phyloP scores from a whole-genome alignment of 495 filamentous ascomycete species.

The Lepraria neglecta region DNA sequence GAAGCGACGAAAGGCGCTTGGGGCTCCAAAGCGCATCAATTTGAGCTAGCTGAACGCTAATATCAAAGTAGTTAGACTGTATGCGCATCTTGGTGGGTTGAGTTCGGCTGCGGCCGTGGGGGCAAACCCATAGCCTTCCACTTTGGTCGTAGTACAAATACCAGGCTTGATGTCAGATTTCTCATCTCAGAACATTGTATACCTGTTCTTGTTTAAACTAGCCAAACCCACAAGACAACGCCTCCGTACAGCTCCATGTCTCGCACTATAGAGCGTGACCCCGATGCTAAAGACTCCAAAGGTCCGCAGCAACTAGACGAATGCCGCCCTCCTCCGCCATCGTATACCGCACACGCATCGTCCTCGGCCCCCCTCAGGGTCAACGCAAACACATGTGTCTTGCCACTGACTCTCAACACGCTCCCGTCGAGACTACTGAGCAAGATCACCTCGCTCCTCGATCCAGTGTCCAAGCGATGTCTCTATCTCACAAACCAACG shows the following conservation, averaged over 20 bases:
- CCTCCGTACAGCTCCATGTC: not conserved
- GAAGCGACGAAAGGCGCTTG: too few species aligned
- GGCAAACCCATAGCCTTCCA: not conserved
- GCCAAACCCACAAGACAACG: not conserved
- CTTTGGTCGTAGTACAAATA: not conserved
- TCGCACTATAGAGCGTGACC: not conserved
- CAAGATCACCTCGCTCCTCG: constrained; percentile 3
- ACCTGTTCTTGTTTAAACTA: too few species aligned
- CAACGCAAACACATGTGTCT: not conserved
- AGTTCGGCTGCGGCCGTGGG: not conserved
- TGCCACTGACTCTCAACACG: not conserved
- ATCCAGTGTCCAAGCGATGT: constrained; percentile 6
- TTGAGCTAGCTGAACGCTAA: too few species aligned
- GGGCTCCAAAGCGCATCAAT: too few species aligned
- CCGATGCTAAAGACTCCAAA: not conserved
- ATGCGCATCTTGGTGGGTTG: too few species aligned
- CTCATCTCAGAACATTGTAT: not conserved
- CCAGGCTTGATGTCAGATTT: not conserved
- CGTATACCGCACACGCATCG: not conserved
- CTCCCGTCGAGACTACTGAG: not conserved
- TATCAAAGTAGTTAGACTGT: too few species aligned
- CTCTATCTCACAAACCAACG: not conserved
- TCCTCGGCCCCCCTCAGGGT: not conserved
- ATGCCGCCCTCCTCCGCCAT: constrained; percentile 2
- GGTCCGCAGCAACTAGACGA: not conserved